phyloP scores from a whole-genome alignment of 306 rosid genomes.

The Castanea sativa region DNA sequence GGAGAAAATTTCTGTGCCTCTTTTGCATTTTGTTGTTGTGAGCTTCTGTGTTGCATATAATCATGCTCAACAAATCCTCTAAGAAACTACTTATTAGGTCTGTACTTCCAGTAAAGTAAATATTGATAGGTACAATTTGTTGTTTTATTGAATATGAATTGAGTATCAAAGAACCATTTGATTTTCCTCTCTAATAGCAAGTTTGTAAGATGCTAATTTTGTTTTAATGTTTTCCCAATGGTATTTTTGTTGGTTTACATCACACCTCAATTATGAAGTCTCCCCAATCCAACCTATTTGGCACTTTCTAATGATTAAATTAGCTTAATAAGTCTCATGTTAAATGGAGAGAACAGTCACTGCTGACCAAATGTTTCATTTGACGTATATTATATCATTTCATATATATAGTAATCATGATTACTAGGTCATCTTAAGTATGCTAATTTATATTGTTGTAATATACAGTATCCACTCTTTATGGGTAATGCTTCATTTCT shows the following conservation, averaged over 20 bases:
- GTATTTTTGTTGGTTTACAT: neutral
- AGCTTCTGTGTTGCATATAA: no score
- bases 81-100: no score
- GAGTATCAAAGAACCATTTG: no score
- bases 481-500: conserved; percentile 3
- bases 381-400: no score
- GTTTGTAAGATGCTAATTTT: neutral
- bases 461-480: conserved; percentile 7
- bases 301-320: neutral
- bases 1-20: no score
- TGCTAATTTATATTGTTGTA: conserved; percentile 1
- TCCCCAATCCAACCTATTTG: neutral
- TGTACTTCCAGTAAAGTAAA: no score
- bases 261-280: neutral
- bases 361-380: neutral
- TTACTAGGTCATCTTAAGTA: neutral
- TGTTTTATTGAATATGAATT: no score
- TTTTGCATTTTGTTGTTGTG: no score
- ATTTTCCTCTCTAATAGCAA: no score
- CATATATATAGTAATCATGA: neutral
- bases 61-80: no score
- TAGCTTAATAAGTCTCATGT: neutral
- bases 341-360: no score
- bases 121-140: no score
- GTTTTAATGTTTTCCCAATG: neutral